phyloP scores from a whole-genome alignment of 1,139 yeast genomes.

The Neolecta irregularis region DNA sequence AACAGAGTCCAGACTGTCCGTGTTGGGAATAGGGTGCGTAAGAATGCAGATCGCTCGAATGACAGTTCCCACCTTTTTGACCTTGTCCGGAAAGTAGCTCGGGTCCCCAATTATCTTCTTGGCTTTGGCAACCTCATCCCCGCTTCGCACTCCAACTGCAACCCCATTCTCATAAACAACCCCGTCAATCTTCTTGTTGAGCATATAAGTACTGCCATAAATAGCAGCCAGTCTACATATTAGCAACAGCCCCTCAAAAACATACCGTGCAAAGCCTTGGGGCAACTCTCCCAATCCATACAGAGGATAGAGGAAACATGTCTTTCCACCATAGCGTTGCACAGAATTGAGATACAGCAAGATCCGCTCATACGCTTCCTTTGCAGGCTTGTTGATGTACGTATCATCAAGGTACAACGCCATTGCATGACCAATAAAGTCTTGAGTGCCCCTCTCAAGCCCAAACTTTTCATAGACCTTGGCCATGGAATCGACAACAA shows the following conservation, averaged over 20 bases:
- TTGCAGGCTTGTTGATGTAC: slow-evolving; percentile 61
- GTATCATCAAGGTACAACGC: slow-evolving; percentile 92
- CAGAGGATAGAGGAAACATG: slow-evolving; percentile 89
- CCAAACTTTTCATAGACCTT: slow-evolving; percentile 83
- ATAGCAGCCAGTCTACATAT: slow-evolving; percentile 54
- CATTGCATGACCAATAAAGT: slow-evolving; percentile 97
- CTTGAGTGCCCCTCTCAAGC: slow-evolving; percentile 82
- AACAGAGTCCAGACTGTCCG: slow-evolving; percentile 70
- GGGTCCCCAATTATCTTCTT: slow-evolving; percentile 96
- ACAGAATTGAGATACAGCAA: slow-evolving; percentile 77
- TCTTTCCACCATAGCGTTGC: slow-evolving; percentile 75
- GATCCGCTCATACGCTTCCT: slow-evolving; percentile 81
- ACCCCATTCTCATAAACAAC: slow-evolving; percentile 58
- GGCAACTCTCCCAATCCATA: slow-evolving; percentile 97
- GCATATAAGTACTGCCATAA: slow-evolving; percentile 97
- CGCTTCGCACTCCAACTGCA: slow-evolving; percentile 75
- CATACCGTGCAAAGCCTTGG: slow-evolving; percentile 79
- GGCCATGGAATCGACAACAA: slow-evolving; percentile 82
- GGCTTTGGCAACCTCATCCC: slow-evolving; percentile 82
- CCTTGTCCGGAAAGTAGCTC: slow-evolving; percentile 88
- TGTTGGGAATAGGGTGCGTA: slow-evolving; percentile 78
- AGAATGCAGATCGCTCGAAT: slow-evolving; percentile 90
- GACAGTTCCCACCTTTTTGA: slow-evolving; percentile 72
- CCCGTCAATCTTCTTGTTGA: slow-evolving; percentile 90
- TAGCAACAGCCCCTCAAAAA: slow-evolving; percentile 1